These are phyloP conservation scores for Suillus decipiens DNA, from an alignment of 768 basidiomycete genomes.

Conservation along the genomic window DNA sequence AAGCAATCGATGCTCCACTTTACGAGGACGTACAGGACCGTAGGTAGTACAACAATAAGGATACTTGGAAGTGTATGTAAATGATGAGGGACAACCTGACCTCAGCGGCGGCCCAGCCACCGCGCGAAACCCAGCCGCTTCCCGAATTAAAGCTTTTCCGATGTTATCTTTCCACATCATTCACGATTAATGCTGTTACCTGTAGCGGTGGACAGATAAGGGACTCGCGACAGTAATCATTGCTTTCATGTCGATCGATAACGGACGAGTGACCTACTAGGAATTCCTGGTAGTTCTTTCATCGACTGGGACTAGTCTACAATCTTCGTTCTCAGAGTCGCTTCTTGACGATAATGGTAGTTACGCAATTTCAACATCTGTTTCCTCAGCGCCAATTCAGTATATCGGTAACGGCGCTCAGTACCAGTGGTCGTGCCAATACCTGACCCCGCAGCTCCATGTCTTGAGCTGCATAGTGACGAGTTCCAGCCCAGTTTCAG, in stretches of 20 bases:
- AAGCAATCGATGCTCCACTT: constrained; percentile 6
- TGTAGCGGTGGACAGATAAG: no score
- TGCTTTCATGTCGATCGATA: not conserved
- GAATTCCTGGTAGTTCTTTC: not conserved
- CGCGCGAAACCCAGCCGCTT: not conserved
- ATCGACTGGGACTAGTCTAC: not conserved
- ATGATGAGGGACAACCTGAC: not conserved
- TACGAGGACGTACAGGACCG: not conserved
- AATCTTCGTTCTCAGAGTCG: not conserved
- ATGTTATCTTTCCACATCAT: not conserved
- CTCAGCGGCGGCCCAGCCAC: not conserved
- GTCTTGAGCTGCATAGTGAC: no score
- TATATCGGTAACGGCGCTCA: no score
- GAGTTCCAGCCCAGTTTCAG: no score
- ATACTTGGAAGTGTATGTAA: not conserved
- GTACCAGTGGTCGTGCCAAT: no score
- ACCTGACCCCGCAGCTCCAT: no score
- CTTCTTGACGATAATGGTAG: not conserved
- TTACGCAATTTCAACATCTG: not conserved
- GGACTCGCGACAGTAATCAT: not conserved
- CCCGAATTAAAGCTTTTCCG: not conserved
- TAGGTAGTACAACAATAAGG: not conserved
- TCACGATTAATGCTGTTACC: not conserved
- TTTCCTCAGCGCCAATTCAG: no score
- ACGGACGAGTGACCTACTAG: not conserved